phyloP scores from a whole-genome alignment of 495 filamentous ascomycete genomes.

The Penicillium fimorum region DNA sequence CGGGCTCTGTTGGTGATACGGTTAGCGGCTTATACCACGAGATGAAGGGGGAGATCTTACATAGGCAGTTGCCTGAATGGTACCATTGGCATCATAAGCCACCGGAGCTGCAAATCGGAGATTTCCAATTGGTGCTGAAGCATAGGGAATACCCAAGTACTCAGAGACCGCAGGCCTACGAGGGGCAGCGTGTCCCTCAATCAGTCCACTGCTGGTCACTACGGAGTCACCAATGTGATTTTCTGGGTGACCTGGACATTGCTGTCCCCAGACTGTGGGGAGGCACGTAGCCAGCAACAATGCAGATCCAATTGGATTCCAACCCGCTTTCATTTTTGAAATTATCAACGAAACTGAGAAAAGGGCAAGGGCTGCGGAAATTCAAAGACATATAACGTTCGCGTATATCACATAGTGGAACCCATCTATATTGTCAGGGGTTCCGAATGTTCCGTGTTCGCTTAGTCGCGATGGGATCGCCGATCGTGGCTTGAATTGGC shows the following conservation, averaged over 20 bases:
- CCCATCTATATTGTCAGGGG: not conserved
- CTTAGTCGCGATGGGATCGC: not conserved
- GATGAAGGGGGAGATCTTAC: not conserved
- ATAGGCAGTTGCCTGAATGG: not conserved
- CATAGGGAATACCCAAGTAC: slow-evolving; percentile 53
- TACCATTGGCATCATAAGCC: not conserved
- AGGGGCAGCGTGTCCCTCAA: slow-evolving; percentile 47
- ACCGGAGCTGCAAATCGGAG: slow-evolving; percentile 47
- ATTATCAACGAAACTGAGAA: not conserved
- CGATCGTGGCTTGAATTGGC: not conserved
- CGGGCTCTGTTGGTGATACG: not conserved
- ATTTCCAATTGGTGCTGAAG: slow-evolving; percentile 43
- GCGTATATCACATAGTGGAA: not conserved
- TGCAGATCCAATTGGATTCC: slow-evolving; percentile 1
- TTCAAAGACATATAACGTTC: not conserved
- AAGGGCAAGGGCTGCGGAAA: not conserved
- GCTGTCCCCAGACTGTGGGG: not conserved
- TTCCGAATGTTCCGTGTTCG: not conserved
- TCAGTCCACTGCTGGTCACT: slow-evolving; percentile 33
- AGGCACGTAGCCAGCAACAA: not conserved
- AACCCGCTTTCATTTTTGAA: not conserved
- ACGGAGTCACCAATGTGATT: slow-evolving; percentile 5
- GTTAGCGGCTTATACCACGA: not conserved
- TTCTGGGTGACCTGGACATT: not conserved
- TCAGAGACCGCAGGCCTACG: slow-evolving; percentile 41